Evolutionary conservation across 345 rosid species (phyloP).

Genomic region (Aethionema arabicum): DNA sequence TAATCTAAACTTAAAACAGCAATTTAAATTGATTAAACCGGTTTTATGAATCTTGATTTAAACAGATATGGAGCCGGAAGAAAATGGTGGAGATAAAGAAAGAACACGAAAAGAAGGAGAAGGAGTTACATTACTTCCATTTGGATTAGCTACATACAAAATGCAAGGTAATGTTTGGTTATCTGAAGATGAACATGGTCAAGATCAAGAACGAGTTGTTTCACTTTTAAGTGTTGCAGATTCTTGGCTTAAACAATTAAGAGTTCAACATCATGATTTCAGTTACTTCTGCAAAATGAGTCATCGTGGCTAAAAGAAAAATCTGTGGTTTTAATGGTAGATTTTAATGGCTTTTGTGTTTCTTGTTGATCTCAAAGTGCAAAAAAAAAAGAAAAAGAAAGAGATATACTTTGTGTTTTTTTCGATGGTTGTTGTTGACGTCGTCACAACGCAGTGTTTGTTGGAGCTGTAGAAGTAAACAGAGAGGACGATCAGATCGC

Average conservation of each 20-base stretch:
- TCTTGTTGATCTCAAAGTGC: conserved; percentile 31
- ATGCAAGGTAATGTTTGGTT: conserved; percentile 98
- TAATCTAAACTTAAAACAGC: no score
- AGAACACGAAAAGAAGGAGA: conserved; percentile 56
- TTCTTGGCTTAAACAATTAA: conserved; percentile 96
- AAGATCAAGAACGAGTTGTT: conserved; percentile 74
- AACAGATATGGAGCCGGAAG: conserved; percentile 74
- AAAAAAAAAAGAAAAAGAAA: conserved; percentile 12
- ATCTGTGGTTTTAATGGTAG: conserved; percentile 1
- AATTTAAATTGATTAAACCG: no score
- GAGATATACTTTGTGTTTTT: conserved; percentile 13
- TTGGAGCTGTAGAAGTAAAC: conserved; percentile 17
- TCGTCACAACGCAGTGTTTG: conserved; percentile 22
- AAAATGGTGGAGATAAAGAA: conserved; percentile 61
- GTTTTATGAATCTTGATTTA: background rate
- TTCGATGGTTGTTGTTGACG: background rate
- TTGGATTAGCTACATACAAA: conserved; percentile 98
- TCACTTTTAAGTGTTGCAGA: conserved; percentile 93
- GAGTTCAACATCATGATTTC: conserved; percentile 98
- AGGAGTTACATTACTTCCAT: conserved; percentile 62
- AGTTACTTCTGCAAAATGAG: conserved; percentile 71
- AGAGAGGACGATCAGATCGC: conserved; percentile 14
- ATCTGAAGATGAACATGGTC: conserved; percentile 60
- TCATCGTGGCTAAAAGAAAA: conserved; percentile 55
- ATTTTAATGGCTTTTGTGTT: conserved; percentile 20